Base-by-base conservation (phyloP, 495 filamentous ascomycete genomes). In the Penicillium parvum region DNA sequence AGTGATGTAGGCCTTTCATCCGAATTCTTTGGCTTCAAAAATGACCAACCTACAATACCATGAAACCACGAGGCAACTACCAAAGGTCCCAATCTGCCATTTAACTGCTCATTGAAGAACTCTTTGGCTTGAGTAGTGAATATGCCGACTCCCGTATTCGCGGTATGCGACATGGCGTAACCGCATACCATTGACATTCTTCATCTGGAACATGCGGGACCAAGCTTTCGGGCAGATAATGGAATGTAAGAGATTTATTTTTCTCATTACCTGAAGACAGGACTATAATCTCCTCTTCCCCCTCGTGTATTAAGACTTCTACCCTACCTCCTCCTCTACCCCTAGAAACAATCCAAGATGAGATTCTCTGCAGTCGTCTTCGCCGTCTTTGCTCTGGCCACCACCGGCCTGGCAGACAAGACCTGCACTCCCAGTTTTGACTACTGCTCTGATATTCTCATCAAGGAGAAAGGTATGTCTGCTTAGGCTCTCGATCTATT, bases 341-440 rank as follows among this genome's bases (percentile, higher is more conserved):
- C 7, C 9, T 17, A 21, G 2, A 15, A 11, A 37, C 6, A 11
- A 9, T 30, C 20, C 47, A 58, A 33, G 30, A 66, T 66, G 63
- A 57, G 56, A 38, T 35, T 53, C 30, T 55, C 56, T 10, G 51
- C 57, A 1, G 16, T 65, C 30, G n/a, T 63, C 16, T 36, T 68
- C 15, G 37, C 53, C 10, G 1, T 57, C 18, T 50, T 61, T 22
- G 44, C 57, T 11, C 40, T 66, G n/a, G 44, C 49, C 18, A 45
- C 55, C 16, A 50, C 56, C 15, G 53, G 51, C 22, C 20, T 68
- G 5, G 62, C 64, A 3, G 45, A 57, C 11, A 69, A 64, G 46
- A 51, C 58, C 7, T 69, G 66, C 43, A 65, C 60, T 0, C 66
- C 66, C 8, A 69, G 66, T 44, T 69, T 69, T 38, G 66, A 69